These are phyloP conservation scores for Fagopyrum tataricum DNA, from an alignment of 148 eudicot species.

Conservation along the genomic window DNA sequence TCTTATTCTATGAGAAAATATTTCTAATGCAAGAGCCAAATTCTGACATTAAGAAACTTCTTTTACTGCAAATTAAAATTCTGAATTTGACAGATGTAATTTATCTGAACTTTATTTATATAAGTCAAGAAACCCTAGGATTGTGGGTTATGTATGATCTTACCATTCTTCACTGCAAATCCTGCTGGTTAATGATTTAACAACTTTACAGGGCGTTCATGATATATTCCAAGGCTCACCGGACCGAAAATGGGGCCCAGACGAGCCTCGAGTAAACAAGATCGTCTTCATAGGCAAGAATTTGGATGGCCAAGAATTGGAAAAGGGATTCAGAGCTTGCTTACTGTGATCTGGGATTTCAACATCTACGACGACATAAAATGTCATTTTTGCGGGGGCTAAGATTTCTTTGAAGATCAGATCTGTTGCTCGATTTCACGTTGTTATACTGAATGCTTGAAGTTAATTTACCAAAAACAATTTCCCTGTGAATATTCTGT, in stretches of 20 bases:
- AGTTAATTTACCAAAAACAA: not conserved
- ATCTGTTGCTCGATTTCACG: not conserved
- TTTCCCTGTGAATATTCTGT: not conserved
- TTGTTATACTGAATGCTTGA: not conserved
- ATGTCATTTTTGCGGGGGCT: not conserved
- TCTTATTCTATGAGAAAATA: too few species aligned
- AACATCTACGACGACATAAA: not conserved
- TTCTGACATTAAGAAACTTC: too few species aligned
- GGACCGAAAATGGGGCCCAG: slow-evolving; percentile 58
- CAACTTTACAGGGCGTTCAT: slow-evolving; percentile 71
- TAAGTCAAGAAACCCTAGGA: too few species aligned
- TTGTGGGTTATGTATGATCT: too few species aligned
- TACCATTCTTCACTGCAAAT: not conserved
- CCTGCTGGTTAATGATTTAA: not conserved
- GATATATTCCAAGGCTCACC: slow-evolving; percentile 99
- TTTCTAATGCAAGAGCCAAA: too few species aligned
- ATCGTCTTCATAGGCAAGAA: slow-evolving; percentile 92
- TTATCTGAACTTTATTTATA: too few species aligned
- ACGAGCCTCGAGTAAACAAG: slow-evolving; percentile 69
- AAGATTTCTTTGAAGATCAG: not conserved
- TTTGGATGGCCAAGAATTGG: slow-evolving; percentile 58
- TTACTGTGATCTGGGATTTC: slow-evolving; percentile 19
- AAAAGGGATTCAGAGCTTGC: slow-evolving; percentile 79
- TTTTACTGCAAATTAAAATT: too few species aligned
- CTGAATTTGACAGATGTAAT: too few species aligned